Percentiles rank a stretch among this genome's conserved stretches.
Conservation (phyloP, 2,329 filamentous ascomycete species). For the Geosmithia morbida region DNA sequence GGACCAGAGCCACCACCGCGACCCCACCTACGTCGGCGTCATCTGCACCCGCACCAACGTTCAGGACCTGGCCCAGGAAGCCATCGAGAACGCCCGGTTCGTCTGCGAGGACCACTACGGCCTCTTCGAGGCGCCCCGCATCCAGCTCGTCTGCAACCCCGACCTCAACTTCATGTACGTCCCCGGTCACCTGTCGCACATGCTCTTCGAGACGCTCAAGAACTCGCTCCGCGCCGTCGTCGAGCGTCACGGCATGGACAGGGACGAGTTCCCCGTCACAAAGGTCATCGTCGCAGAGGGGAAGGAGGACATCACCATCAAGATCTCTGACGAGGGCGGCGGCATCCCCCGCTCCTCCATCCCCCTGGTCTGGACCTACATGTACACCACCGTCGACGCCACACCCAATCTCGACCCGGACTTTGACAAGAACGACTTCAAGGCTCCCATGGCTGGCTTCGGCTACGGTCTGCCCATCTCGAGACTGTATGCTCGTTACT, state of each 20-base stretch:
- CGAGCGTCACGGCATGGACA: constrained; percentile 86
- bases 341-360: constrained; percentile 89
- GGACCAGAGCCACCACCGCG: constrained; percentile 77
- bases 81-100: constrained; percentile 97
- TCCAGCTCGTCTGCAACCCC: constrained; percentile 90
- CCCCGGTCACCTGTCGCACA: constrained; percentile 94
- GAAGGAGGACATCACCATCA: constrained; percentile 98
- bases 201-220: constrained; percentile 98
- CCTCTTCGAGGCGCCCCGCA: constrained; percentile 88
- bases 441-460: constrained; percentile 97
- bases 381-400: constrained; percentile 97
- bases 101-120: constrained; percentile 98
- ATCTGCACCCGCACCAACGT: constrained; percentile 99
- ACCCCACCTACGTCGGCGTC: constrained; percentile 92
- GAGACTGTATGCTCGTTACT: constrained; percentile 87
- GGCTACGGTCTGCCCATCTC: constrained; percentile 96
- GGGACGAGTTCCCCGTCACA: constrained; percentile 89
- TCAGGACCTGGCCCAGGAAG: constrained; percentile 84
- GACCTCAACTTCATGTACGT: constrained; percentile 99
- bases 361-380: constrained; percentile 98
- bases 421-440: constrained; percentile 98
- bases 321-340: constrained; percentile 91
- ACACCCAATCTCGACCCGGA: constrained; percentile 92
- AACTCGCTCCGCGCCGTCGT: constrained; percentile 96
- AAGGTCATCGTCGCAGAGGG: constrained; percentile 97